phyloP scores from a whole-genome alignment of 305 asterid species.

The Fraxinus sp. region DNA sequence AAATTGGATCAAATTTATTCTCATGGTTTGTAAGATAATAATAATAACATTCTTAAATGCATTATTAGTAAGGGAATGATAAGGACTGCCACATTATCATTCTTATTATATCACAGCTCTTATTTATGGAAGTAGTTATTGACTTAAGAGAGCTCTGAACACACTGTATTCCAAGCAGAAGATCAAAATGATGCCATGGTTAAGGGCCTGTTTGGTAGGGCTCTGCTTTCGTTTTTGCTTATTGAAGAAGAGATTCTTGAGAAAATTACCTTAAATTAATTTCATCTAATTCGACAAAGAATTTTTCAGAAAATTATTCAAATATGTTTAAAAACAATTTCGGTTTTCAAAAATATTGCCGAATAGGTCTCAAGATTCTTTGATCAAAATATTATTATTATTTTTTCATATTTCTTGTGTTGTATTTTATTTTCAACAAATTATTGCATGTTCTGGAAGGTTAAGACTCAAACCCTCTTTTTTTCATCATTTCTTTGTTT shows the following conservation, averaged over 20 bases:
- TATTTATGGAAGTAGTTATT: slow-evolving; percentile 9
- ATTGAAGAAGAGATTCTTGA: background rate
- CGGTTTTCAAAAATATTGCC: background rate
- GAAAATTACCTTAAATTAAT: background rate
- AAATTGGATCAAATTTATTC: background rate
- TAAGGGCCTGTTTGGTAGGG: background rate
- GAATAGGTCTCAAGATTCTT: background rate
- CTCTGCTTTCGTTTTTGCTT: background rate
- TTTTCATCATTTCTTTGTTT: slow-evolving; percentile 4
- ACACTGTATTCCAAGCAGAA: background rate
- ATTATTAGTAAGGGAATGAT: slow-evolving; percentile 7
- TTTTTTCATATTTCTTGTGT: background rate
- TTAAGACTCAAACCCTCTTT: slow-evolving; percentile 7
- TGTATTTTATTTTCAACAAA: background rate
- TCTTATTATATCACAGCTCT: background rate
- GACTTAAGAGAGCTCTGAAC: slow-evolving; percentile 21
- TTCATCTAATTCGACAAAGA: background rate
- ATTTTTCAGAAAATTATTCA: background rate
- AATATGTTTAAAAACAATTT: background rate
- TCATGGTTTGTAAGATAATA: background rate
- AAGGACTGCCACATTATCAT: background rate
- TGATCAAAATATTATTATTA: background rate
- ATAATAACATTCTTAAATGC: background rate
- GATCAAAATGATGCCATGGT: background rate
- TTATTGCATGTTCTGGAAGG: slow-evolving; percentile 18